Conservation (phyloP, 441 rosid species). For the Brassica balearica region DNA sequence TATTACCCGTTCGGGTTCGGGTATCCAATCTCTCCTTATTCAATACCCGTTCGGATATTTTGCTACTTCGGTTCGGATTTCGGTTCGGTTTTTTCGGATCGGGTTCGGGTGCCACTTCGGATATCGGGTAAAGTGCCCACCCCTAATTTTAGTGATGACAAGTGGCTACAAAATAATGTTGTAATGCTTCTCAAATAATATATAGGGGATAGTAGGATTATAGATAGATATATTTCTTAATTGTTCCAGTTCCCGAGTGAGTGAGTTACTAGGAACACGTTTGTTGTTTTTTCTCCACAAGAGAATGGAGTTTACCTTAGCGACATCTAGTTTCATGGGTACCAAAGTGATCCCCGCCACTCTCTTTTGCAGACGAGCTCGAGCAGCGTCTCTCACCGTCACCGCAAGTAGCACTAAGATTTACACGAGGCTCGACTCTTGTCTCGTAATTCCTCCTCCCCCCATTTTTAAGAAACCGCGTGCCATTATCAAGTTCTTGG, state of each 20-base stretch:
- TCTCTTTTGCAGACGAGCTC: slow-evolving; percentile 45
- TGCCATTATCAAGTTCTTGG: slow-evolving; percentile 83
- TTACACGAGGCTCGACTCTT: slow-evolving; percentile 46
- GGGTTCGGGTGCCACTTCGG: too few relatives aligned
- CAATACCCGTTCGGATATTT: too few relatives aligned
- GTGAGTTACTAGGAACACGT: not conserved
- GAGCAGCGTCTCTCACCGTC: slow-evolving; percentile 47
- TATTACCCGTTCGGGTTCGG: too few relatives aligned
- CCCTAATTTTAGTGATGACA: too few relatives aligned
- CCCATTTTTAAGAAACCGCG: slow-evolving; percentile 60
- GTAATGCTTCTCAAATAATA: too few relatives aligned
- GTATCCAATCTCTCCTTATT: too few relatives aligned
- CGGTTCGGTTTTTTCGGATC: too few relatives aligned
- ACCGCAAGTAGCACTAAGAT: slow-evolving; percentile 32
- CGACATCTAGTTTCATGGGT: slow-evolving; percentile 35
- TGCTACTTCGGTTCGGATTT: too few relatives aligned
- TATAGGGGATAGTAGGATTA: too few relatives aligned
- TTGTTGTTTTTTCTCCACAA: slow-evolving; percentile 16
- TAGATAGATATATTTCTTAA: too few relatives aligned
- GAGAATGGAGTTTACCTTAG: slow-evolving; percentile 35
- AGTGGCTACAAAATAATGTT: too few relatives aligned
- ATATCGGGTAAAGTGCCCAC: too few relatives aligned
- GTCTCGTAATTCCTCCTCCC: slow-evolving; percentile 76
- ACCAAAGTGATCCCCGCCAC: slow-evolving; percentile 26
- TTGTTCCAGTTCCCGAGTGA: not conserved